Base-by-base conservation (phyloP, 1,139 yeast genomes). In the Saccharomycopsis hybrid region DNA sequence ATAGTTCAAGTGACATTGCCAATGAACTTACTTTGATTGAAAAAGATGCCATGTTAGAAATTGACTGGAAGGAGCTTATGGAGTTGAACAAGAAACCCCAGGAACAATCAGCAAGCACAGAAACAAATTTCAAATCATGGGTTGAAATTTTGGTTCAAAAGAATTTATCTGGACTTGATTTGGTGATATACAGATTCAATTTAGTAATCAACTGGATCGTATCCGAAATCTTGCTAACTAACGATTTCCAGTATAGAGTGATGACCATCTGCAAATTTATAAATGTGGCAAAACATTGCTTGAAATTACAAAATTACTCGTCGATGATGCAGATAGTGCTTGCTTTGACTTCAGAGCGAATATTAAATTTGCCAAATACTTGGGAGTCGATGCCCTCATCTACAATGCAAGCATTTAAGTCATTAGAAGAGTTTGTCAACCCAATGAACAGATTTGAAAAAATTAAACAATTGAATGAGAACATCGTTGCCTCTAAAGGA, bases 171-270 rank as follows among this genome's bases (percentile, higher is more conserved):
- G 96, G 97, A 0, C 82, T 88, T 32, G 88, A 87, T 58, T 68
- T 90, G 48, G 92, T 88, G n/a, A 82, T 89, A 49, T 77, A 95
- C 0, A 73, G 98, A 57, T 92, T 90, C 70, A 89, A 90, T 61
- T 69, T 92, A 50, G 84, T 87, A 74, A 88, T 87, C 4, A 87
- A 87, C 62, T 92, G 98, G 98, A 82, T 89, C 46, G 82, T 87
- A 41, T 86, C 96, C 1, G 96, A 92, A 66, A 77, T 92, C 49
- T 65, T 88, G 13, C 68, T 92, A 55, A 87, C 96, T 5, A 73
- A 73, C 51, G 70, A 73, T 41, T 68, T 75, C 39, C 70, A 68
- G 9, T 80, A 85, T 59, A 72, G 92, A 56, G 80, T 80, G 41
- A 74, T 77, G 50, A 76, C 90, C 1, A 77, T 90, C 13, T 80